These are phyloP conservation scores for Ilex paraguariensis DNA, from an alignment of 305 asterid genomes.

Conservation along the genomic window DNA sequence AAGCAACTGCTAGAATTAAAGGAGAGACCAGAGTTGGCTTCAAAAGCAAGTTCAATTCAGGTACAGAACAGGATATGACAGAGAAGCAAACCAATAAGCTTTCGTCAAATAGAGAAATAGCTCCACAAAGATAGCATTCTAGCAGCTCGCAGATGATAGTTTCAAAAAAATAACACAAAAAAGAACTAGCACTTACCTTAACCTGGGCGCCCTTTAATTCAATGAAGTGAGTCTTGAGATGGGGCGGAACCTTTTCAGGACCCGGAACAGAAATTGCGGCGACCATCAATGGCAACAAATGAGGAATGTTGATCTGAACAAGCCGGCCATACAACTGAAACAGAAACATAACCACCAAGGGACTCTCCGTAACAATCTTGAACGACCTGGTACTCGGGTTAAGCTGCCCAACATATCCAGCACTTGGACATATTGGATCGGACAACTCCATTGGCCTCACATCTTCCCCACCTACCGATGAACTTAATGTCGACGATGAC, in stretches of 20 bases:
- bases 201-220: slow-evolving; percentile 98
- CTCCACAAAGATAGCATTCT: no score
- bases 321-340: slow-evolving; percentile 93
- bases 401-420: slow-evolving; percentile 61
- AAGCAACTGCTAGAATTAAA: no score
- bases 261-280: slow-evolving; percentile 95
- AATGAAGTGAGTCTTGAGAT: slow-evolving; percentile 77
- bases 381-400: slow-evolving; percentile 96
- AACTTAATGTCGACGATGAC: slow-evolving; percentile 21
- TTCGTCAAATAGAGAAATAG: no score
- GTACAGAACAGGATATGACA: no score
- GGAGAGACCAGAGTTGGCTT: no score
- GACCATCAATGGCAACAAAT: slow-evolving; percentile 90
- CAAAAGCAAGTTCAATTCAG: no score
- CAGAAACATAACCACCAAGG: slow-evolving; percentile 95
- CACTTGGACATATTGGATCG: slow-evolving; percentile 67
- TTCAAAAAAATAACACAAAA: slow-evolving; percentile 3
- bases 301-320: slow-evolving; percentile 96
- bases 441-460: slow-evolving; percentile 72
- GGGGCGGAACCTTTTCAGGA: slow-evolving; percentile 88
- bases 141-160: neutral
- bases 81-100: no score
- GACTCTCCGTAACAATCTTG: slow-evolving; percentile 97
- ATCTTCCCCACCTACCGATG: slow-evolving; percentile 62
- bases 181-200: slow-evolving; percentile 49